These are phyloP conservation scores for Penicillium lividum DNA, from an alignment of 495 filamentous ascomycete genomes.

Conservation along the genomic window DNA sequence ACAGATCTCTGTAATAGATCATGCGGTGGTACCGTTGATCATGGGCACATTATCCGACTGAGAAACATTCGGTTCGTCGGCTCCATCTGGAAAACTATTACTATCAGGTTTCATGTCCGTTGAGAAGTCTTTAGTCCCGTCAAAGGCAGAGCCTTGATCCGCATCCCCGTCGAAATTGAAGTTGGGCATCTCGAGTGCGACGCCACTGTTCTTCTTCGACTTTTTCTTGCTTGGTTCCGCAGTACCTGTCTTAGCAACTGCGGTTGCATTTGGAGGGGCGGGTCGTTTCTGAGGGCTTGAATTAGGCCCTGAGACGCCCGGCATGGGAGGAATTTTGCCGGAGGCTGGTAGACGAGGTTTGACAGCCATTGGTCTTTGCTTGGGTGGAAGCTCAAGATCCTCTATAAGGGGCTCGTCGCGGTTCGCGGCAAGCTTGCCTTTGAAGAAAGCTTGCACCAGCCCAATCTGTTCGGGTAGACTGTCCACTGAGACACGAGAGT, in stretches of 20 bases:
- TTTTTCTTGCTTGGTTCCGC: conserved; percentile 52
- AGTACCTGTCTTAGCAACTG: conserved; percentile 24
- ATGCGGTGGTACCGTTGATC: conserved; percentile 38
- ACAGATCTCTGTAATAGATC: neutral
- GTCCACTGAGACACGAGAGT: conserved; percentile 77
- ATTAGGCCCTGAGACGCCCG: conserved; percentile 31
- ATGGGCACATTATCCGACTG: conserved; percentile 21
- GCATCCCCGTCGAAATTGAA: conserved; percentile 38
- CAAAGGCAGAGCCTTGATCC: conserved; percentile 16
- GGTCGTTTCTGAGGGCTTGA: conserved; percentile 85
- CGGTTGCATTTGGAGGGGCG: conserved; percentile 34
- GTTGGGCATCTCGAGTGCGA: conserved; percentile 31
- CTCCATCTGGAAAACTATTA: conserved; percentile 13
- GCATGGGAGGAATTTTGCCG: conserved; percentile 72
- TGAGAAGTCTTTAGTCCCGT: conserved; percentile 25
- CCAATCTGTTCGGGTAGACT: conserved; percentile 78
- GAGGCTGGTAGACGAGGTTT: conserved; percentile 86
- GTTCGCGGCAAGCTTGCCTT: conserved; percentile 79
- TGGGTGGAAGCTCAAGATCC: conserved; percentile 90
- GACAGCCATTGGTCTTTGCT: conserved; percentile 76
- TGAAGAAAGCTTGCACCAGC: conserved; percentile 86
- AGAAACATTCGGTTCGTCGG: conserved; percentile 12
- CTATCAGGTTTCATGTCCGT: conserved; percentile 26
- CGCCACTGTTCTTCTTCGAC: conserved; percentile 47
- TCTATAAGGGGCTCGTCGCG: conserved; percentile 81